Evolutionary conservation across 2,329 filamentous ascomycete genomes (phyloP).

Genomic region (Diaporthe citriasiana): DNA sequence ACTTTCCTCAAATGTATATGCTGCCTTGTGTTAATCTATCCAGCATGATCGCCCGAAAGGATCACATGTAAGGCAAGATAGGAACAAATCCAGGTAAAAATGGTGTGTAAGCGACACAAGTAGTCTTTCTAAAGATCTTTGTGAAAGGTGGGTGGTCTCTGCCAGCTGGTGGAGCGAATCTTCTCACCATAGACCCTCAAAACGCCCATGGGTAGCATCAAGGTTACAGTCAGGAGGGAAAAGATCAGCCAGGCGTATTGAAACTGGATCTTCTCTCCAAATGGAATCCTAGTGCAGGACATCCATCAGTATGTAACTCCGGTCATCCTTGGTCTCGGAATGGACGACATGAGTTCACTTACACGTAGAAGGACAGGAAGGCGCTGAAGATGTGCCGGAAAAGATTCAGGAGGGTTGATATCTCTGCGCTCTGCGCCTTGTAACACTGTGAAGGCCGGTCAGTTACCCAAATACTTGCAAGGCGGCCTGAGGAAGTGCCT

Average conservation of each 20-base stretch:
- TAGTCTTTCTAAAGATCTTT: conserved; percentile 18
- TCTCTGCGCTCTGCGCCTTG: conserved; percentile 53
- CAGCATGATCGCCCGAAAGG: too few relatives aligned
- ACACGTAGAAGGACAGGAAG: conserved; percentile 52
- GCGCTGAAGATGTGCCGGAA: conserved; percentile 52
- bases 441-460: conserved; percentile 47
- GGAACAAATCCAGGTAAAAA: neutral
- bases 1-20: neutral
- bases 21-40: neutral
- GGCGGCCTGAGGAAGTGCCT: too few relatives aligned
- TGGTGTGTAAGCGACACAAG: neutral
- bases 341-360: neutral
- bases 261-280: conserved; percentile 48
- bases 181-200: conserved; percentile 46
- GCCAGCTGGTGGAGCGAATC: conserved; percentile 45
- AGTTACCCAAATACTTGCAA: neutral
- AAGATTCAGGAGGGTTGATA: conserved; percentile 52
- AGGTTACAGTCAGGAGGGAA: conserved; percentile 47
- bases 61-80: neutral
- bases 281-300: conserved; percentile 44
- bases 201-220: conserved; percentile 46
- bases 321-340: neutral
- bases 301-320: neutral
- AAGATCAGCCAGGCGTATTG: conserved; percentile 51
- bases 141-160: conserved; percentile 45